Base-by-base conservation (phyloP, 768 basidiomycete genomes). In the Termitomyces sp. region DNA sequence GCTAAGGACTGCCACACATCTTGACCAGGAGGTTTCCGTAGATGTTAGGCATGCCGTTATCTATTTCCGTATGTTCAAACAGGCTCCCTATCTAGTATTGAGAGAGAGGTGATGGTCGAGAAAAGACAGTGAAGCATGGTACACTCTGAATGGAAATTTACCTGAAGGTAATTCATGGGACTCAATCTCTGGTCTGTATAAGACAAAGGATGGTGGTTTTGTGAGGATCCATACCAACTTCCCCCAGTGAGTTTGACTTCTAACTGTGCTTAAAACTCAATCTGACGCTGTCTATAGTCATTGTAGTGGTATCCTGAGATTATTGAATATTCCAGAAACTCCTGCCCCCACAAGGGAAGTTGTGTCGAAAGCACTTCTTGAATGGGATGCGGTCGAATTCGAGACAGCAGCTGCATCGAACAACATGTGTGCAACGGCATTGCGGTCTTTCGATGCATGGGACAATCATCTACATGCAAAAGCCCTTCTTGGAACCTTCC, bases 211-310 rank as follows among this genome's bases (percentile, higher is more conserved):
- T 54, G 59, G 63, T 25, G 67, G 74, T 41, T 79, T 68, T 58
- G 77, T 85, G 15, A 73, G 84, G 27, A 75, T 83, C 11, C 84
- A 86, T 56, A 83, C 84, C 18, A 85, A 85, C 52, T 86, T 85
- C 62, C 80, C 83, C 35, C 85, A 85, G 84, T 83, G 72, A 65
- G 64, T 50, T 4, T 38, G 18, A 29, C 23, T 27, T 38, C n/a
- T n/a, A n/a, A n/a, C n/a, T 29, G 36, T 38, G 16, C 42, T 31
- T 15, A n/a, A 7, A 20, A n/a, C 39, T 32, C 41, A 57, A 25
- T 38, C 22, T 33, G 15, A 13, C 9, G 12, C 9, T 23, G 32
- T 42, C 20, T 40, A 45, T 33, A 83, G 83, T 54, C 83, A 86
- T 59, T 70, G 77, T 22, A 66, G 66, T 12, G 82, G 81, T 7